Base-by-base conservation (phyloP, 1,284 basidiomycete species). In the Sanghuangporus baumii region DNA sequence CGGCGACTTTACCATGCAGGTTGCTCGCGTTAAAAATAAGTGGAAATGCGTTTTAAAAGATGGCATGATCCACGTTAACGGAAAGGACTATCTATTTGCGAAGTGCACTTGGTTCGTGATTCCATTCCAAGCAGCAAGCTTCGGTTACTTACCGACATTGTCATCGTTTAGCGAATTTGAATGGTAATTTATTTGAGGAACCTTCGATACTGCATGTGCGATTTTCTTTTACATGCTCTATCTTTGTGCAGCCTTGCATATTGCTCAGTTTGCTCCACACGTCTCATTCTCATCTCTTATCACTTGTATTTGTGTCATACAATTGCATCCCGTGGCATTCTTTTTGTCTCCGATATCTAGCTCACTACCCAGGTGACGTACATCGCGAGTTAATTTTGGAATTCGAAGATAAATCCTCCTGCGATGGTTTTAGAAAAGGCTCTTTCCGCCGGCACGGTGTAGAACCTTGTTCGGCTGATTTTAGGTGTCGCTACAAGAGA, bases 31-130 rank as follows among this genome's bases (percentile, higher is more conserved):
- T 36, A 98, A 98, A 79, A 99, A 98, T 81, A 99, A 98, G 80
- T 99, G 97, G 97, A 99, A 99, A 81, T 97, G 96, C 65, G 89
- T 95, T n/a, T 84, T 99, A 65, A 97, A 97, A 77, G 97, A 99
- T 70, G 97, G 97, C 14, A 94, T 99, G 86, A 94, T 98, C 62
- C 94, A 96, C 70, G 87, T 98, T 68, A 96, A 98, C 69, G 96
- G 96, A 31, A 91, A 91, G 69, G 97, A 99, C 72, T 99, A 99
- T 76, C 83, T 99, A 34, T 99, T 99, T 73, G 86, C 92, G 63
- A 97, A 98, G 75, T 98, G 96, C 77, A 96, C 86, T 18, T 89
- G 90, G 90, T 93, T 38, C 26, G 64, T 59, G 23, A 11, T 58
- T 50, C 47, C 62, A 34, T 37, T 51, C n/a, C 6, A n/a, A 9